Evolutionary conservation across 2,329 filamentous ascomycete species (phyloP).

Genomic region (Colletotrichum graminicola): DNA sequence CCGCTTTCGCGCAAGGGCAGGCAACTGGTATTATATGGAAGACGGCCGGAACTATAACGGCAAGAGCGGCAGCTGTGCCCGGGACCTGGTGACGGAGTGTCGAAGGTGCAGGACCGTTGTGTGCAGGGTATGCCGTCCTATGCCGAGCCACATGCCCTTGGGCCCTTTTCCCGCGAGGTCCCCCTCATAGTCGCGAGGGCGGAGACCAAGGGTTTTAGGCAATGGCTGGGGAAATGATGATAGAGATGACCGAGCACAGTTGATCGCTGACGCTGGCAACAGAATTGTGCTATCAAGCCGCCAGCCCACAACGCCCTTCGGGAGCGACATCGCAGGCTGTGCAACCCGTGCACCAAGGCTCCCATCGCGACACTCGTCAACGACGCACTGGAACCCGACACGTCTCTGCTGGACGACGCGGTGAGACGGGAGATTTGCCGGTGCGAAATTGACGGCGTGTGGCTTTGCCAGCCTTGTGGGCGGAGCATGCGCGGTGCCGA

Average conservation of each 20-base stretch:
- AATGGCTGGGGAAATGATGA: constrained; percentile 25
- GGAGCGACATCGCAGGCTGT: constrained; percentile 85
- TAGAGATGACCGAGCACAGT: constrained; percentile 9
- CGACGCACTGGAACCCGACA: constrained; percentile 57
- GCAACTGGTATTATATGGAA: constrained; percentile 72
- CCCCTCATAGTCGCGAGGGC: constrained; percentile 8
- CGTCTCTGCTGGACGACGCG: constrained; percentile 64
- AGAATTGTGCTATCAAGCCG: constrained; percentile 93
- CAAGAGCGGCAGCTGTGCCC: constrained; percentile 83
- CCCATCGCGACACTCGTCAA: constrained; percentile 71
- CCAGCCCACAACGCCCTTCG: constrained; percentile 76
- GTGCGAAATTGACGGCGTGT: constrained; percentile 72
- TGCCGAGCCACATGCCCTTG: constrained; percentile 30
- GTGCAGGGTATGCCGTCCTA: constrained; percentile 74
- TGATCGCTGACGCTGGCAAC: constrained; percentile 40
- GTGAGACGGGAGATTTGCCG: constrained; percentile 69
- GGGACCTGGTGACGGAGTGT: constrained; percentile 89
- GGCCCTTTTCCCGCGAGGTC: not conserved
- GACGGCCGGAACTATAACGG: constrained; percentile 68
- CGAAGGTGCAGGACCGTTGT: constrained; percentile 81
- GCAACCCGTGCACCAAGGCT: constrained; percentile 78
- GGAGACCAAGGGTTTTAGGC: constrained; percentile 16
- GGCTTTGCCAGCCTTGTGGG: constrained; percentile 89
- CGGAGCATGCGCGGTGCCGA: constrained; percentile 74
- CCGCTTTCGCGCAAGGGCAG: constrained; percentile 68